A percentile compares a stretch with the other conserved stretches of the same genome.
These are phyloP conservation scores for Nakaseomyces glabratus DNA, from an alignment of 1,139 yeast species.

Conservation along the genomic window DNA sequence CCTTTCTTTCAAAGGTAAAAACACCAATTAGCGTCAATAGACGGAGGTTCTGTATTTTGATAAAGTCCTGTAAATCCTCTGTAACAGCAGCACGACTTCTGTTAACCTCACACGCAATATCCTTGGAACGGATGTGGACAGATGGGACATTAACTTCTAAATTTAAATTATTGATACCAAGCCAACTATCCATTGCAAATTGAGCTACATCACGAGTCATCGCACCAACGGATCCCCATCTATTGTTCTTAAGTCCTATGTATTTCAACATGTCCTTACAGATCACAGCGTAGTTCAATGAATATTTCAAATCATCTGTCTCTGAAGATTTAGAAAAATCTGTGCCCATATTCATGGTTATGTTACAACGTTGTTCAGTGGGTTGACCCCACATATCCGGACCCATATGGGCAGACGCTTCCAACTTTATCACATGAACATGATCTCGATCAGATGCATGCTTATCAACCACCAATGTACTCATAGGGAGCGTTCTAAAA, in stretches of 20 bases:
- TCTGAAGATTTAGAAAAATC: slow-evolving; percentile 62
- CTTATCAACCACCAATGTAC: no score
- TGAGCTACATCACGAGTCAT: slow-evolving; percentile 49
- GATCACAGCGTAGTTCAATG: slow-evolving; percentile 81
- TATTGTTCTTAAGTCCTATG: slow-evolving; percentile 23
- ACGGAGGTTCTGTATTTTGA: slow-evolving; percentile 45
- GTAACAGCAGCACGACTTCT: slow-evolving; percentile 16
- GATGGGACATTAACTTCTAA: slow-evolving; percentile 21
- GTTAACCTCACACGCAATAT: slow-evolving; percentile 36
- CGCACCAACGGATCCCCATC: slow-evolving; percentile 44
- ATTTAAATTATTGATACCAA: slow-evolving; percentile 18
- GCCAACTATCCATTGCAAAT: slow-evolving; percentile 39
- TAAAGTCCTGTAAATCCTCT: slow-evolving; percentile 32
- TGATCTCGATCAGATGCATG: slow-evolving; percentile 40
- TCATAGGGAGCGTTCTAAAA: no score
- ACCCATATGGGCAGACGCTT: slow-evolving; percentile 60
- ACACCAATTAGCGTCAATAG: slow-evolving; percentile 80
- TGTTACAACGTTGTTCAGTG: slow-evolving; percentile 57
- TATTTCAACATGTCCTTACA: slow-evolving; percentile 40
- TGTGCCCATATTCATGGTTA: slow-evolving; percentile 54
- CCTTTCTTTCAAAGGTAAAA: slow-evolving; percentile 76
- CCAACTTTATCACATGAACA: slow-evolving; percentile 50
- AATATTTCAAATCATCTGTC: slow-evolving; percentile 69
- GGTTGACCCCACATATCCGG: slow-evolving; percentile 70
- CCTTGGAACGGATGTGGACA: slow-evolving; percentile 45